Evolutionary conservation across 73 alveolate species (phyloP).

Genomic region (Blepharisma japonicum): DNA sequence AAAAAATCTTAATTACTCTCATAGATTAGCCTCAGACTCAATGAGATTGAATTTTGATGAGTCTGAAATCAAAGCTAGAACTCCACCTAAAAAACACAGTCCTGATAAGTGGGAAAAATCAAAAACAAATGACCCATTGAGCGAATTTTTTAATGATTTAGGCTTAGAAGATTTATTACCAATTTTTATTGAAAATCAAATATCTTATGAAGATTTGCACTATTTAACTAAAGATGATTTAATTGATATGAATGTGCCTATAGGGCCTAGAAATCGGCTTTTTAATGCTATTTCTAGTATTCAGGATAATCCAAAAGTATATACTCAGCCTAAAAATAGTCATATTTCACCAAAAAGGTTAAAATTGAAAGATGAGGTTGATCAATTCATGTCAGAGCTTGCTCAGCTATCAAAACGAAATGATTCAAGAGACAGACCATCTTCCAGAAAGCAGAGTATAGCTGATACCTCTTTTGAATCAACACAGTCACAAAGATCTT

Average conservation of each 20-base stretch:
- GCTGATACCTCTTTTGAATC: not conserved
- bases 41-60: no score
- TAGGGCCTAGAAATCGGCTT: constrained; percentile 67
- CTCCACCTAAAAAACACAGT: no score
- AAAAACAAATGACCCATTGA: not conserved
- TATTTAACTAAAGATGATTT: constrained; percentile 57
- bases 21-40: no score
- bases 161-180: not conserved
- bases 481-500: not conserved
- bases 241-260: constrained; percentile 60
- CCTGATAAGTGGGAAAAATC: no score
- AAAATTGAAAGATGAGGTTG: not conserved
- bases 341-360: not conserved
- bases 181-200: constrained; percentile 37
- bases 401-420: not conserved
- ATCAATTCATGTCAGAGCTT: constrained; percentile 10
- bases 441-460: constrained; percentile 3
- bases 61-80: no score
- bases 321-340: not conserved
- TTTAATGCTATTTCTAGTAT: constrained; percentile 39
- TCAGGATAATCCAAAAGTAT: not conserved
- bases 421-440: not conserved
- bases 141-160: not conserved
- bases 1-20: no score
- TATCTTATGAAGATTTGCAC: constrained; percentile 42